Evolutionary conservation across 176 grass and related monocot genomes (phyloP).

Genomic region (Juncus inflexus): DNA sequence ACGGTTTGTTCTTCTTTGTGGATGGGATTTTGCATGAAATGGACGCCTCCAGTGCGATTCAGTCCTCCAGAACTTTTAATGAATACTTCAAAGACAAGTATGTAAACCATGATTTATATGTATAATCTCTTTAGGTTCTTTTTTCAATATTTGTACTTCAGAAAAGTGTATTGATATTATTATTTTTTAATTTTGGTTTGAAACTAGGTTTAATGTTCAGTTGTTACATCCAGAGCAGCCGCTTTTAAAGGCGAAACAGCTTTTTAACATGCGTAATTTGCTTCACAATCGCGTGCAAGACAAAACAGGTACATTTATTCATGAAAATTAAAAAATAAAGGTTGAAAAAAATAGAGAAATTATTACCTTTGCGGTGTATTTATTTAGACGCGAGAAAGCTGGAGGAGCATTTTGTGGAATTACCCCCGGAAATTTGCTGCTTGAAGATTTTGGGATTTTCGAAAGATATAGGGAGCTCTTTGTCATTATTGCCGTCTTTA

Average conservation of each 20-base stretch:
- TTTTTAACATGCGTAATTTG: constrained; percentile 71
- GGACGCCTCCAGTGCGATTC: constrained; percentile 48
- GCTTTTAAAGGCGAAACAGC: constrained; percentile 70
- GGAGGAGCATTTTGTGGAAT: constrained; percentile 71
- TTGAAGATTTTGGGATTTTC: constrained; percentile 93
- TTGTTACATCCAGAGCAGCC: constrained; percentile 76
- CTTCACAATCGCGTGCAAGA: constrained; percentile 64
- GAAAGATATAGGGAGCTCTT: constrained; percentile 91
- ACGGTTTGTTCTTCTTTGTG: constrained; percentile 61
- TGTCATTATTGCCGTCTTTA: constrained; percentile 90
- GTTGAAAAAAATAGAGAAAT: constrained; percentile 1
- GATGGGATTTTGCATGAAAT: constrained; percentile 46
- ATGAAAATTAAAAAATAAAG: too few relatives aligned
- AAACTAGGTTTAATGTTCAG: constrained; percentile 52
- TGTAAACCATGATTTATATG: neutral
- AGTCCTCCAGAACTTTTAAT: constrained; percentile 46
- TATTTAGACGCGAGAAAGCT: constrained; percentile 41
- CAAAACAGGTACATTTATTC: constrained; percentile 48
- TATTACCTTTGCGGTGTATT: constrained; percentile 9
- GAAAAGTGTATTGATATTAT: neutral
- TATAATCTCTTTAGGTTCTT: neutral
- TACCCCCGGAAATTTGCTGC: constrained; percentile 82
- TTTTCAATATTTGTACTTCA: constrained; percentile 5
- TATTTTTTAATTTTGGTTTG: neutral
- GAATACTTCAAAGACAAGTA: constrained; percentile 67